phyloP scores from a whole-genome alignment of 108 stramenopile genomes.

The Poteriospumella lacustris region DNA sequence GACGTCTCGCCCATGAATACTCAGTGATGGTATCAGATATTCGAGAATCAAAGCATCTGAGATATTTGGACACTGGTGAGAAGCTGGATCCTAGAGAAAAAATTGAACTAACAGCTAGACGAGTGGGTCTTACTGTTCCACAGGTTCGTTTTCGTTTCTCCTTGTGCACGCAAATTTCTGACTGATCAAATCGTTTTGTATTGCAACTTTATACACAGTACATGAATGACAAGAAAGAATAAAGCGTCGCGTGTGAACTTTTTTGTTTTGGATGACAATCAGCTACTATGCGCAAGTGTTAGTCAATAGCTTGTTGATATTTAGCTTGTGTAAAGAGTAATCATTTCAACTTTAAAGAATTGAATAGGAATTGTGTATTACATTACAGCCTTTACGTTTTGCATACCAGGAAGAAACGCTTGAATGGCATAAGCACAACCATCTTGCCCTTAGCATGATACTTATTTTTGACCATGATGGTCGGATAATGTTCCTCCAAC shows the following conservation, averaged over 20 bases:
- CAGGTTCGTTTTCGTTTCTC: neutral
- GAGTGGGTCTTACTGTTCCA: neutral
- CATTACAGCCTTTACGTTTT: too few relatives aligned
- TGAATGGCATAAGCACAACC: neutral
- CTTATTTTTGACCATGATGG: neutral
- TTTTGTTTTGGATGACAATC: too few relatives aligned
- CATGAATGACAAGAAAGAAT: too few relatives aligned
- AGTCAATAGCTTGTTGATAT: too few relatives aligned
- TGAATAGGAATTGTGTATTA: too few relatives aligned
- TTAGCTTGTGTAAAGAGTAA: too few relatives aligned
- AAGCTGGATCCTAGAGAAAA: constrained; percentile 13
- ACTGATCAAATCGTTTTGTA: too few relatives aligned
- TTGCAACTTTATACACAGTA: too few relatives aligned
- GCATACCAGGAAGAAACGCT: constrained; percentile 8
- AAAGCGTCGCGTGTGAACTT: too few relatives aligned
- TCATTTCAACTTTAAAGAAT: too few relatives aligned
- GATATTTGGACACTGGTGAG: constrained; percentile 1
- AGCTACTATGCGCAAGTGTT: too few relatives aligned
- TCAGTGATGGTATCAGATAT: neutral
- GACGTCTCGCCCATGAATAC: neutral
- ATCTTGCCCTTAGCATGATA: constrained; percentile 12
- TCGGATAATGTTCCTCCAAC: neutral
- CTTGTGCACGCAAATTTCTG: too few relatives aligned
- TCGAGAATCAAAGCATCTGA: neutral
- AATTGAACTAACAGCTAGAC: neutral